Conservation (phyloP, 176 grass and related monocot genomes). For the Poa annua region DNA sequence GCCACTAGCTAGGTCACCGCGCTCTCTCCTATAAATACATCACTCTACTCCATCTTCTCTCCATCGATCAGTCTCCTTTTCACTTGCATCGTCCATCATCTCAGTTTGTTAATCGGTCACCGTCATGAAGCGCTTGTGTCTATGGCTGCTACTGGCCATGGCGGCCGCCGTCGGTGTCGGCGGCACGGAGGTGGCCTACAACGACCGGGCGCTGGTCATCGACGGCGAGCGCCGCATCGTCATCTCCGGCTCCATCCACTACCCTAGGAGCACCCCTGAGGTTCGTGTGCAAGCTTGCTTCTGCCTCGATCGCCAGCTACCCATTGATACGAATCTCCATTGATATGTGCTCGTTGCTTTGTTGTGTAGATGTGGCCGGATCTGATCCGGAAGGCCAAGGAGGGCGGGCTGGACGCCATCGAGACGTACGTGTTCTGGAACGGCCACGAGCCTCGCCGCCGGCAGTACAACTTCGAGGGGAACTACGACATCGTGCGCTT, state of each 20-base stretch:
- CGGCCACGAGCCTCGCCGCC: conserved; percentile 51
- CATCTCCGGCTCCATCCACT: conserved; percentile 65
- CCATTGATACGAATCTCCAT: too few species aligned
- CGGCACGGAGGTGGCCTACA: conserved; percentile 27
- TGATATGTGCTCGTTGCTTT: too few species aligned
- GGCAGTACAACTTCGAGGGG: conserved; percentile 74
- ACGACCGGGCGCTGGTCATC: conserved; percentile 51
- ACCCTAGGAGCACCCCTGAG: conserved; percentile 58
- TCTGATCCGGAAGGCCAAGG: conserved; percentile 54
- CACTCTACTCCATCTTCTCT: too few species aligned
- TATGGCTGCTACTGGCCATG: neutral
- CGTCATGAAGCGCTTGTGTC: neutral
- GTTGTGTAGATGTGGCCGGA: conserved; percentile 68
- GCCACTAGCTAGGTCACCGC: too few species aligned
- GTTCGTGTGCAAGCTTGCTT: neutral
- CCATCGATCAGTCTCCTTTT: too few species aligned
- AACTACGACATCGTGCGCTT: conserved; percentile 65
- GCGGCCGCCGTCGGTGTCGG: neutral
- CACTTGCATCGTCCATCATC: too few species aligned
- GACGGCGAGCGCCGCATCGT: conserved; percentile 57
- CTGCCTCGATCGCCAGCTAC: too few species aligned
- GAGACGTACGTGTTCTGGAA: conserved; percentile 84
- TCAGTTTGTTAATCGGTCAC: neutral
- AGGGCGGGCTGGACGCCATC: conserved; percentile 60
- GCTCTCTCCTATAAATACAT: too few species aligned